Evolutionary conservation across 192 early-diverging fungal species (phyloP).

Genomic region (Linnemannia schmuckeri): DNA sequence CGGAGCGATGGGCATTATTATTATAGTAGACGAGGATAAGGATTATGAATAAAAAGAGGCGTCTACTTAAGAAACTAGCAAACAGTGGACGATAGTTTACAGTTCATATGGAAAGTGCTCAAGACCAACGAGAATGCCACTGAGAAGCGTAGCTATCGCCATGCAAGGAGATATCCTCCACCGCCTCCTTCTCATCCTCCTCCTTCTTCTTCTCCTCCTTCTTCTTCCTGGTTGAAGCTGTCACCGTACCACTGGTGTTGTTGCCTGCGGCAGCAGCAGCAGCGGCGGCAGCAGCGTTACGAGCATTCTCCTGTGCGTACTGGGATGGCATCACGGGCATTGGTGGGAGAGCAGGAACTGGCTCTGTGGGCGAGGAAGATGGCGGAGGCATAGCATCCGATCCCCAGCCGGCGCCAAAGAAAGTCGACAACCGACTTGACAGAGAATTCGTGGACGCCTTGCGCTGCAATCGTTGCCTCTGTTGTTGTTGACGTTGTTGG

Average conservation of each 20-base stretch:
- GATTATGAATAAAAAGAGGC: neutral
- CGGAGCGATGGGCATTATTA: neutral
- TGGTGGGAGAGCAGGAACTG: slow-evolving; percentile 5
- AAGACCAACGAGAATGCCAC: slow-evolving; percentile 39
- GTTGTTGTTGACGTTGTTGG: slow-evolving; percentile 39
- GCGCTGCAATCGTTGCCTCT: slow-evolving; percentile 18
- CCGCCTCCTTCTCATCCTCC: neutral
- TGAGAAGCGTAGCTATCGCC: slow-evolving; percentile 38
- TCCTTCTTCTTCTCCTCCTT: slow-evolving; percentile 14
- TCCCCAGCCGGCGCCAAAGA: slow-evolving; percentile 53
- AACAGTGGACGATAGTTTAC: neutral
- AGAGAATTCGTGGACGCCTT: slow-evolving; percentile 31
- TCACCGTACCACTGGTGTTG: neutral
- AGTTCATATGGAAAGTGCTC: neutral
- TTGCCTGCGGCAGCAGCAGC: neutral
- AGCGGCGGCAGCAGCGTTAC: neutral
- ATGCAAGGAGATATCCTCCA: slow-evolving; percentile 3
- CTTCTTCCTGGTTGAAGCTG: neutral
- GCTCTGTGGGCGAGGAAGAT: neutral
- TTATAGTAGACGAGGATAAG: neutral
- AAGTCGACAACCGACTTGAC: slow-evolving; percentile 44
- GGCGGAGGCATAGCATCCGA: slow-evolving; percentile 17
- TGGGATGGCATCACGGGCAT: slow-evolving; percentile 35
- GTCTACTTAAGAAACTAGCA: neutral
- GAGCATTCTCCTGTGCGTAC: slow-evolving; percentile 19